Conservation (phyloP, 139 green algal genomes). For the Tetradesmus lagerheimii region DNA sequence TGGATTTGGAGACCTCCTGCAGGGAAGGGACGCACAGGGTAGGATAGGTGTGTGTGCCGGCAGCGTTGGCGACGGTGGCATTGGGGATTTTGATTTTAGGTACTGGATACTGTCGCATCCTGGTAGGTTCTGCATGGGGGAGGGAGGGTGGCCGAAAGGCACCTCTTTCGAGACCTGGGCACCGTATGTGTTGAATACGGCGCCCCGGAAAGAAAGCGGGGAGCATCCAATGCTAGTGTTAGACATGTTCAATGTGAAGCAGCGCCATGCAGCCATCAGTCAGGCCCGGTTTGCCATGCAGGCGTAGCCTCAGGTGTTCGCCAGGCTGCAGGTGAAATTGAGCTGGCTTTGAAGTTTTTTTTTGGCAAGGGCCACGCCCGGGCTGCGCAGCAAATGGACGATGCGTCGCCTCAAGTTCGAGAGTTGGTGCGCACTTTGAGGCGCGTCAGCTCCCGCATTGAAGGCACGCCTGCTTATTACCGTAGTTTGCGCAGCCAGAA, state of each 20-base stretch:
- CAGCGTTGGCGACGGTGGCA: neutral
- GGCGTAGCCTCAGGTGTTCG: neutral
- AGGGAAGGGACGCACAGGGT: neutral
- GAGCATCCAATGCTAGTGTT: neutral
- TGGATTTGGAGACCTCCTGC: neutral
- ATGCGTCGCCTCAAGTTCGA: too few species aligned
- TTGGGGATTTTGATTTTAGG: neutral
- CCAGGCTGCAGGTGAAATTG: neutral
- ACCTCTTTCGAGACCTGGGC: neutral
- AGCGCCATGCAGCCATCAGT: neutral
- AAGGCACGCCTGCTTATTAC: neutral
- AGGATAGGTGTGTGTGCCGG: neutral
- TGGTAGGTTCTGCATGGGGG: neutral
- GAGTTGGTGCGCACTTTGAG: neutral
- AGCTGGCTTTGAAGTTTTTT: neutral
- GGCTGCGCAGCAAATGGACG: too few species aligned
- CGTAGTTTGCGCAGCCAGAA: neutral
- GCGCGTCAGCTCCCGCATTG: neutral
- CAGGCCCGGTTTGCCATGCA: neutral
- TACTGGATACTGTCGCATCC: neutral
- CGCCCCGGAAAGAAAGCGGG: neutral
- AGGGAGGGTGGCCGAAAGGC: neutral
- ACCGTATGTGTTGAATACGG: neutral
- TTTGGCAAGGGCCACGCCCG: neutral
- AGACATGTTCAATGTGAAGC: slow-evolving; percentile 14